These are phyloP conservation scores for Globisporangium megalacanthum DNA, from an alignment of 352 stramenopile genomes.

Conservation along the genomic window DNA sequence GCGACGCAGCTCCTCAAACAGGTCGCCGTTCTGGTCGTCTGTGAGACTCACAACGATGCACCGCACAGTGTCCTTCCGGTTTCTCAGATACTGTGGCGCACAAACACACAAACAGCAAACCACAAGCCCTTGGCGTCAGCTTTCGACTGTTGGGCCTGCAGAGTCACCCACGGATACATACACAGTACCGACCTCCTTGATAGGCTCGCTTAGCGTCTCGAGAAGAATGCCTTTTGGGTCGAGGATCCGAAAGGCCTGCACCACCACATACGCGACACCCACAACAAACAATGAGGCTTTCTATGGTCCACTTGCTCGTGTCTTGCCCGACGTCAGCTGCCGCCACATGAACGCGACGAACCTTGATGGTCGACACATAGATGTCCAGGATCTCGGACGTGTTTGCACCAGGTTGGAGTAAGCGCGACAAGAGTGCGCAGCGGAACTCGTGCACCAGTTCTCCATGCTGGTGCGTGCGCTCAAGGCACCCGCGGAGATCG, in stretches of 20 bases:
- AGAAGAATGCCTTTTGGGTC: constrained; percentile 92
- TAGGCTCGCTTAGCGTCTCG: constrained; percentile 58
- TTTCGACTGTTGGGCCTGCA: not conserved
- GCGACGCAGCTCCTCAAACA: constrained; percentile 94
- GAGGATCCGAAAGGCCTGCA: constrained; percentile 86
- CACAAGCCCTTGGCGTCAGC: not conserved
- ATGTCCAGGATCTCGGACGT: constrained; percentile 97
- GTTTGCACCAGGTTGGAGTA: constrained; percentile 94
- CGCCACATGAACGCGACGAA: constrained; percentile 8
- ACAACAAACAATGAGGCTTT: not conserved
- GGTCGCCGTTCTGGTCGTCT: constrained; percentile 87
- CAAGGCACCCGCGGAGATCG: constrained; percentile 68
- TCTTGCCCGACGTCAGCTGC: too few species aligned
- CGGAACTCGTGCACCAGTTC: constrained; percentile 81
- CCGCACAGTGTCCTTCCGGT: constrained; percentile 94
- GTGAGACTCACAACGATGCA: constrained; percentile 95
- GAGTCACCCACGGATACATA: not conserved
- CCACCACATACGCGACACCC: not conserved
- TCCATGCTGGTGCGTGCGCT: constrained; percentile 78
- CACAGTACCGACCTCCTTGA: constrained; percentile 49
- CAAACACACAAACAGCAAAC: not conserved
- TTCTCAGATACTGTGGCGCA: constrained; percentile 81
- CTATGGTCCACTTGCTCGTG: not conserved
- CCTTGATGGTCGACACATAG: constrained; percentile 97
- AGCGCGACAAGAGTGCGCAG: constrained; percentile 64